These are phyloP conservation scores for Exserohilum turcica DNA, from an alignment of 2,329 filamentous ascomycete genomes.

Conservation along the genomic window DNA sequence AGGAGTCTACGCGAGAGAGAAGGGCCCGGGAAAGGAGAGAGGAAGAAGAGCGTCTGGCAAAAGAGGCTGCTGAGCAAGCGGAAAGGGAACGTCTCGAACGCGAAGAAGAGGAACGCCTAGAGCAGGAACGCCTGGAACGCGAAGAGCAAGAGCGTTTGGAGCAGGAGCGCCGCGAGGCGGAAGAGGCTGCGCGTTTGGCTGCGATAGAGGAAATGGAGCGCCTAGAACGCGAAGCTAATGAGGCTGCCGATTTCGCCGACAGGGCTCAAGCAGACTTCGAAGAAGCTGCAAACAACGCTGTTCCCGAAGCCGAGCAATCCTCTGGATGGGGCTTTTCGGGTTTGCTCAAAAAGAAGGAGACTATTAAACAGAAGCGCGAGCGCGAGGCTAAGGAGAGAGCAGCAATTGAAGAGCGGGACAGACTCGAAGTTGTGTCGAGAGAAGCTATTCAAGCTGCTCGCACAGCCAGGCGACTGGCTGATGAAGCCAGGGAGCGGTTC, in stretches of 20 bases:
- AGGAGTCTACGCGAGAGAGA: slow-evolving; percentile 40
- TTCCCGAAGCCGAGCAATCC: slow-evolving; percentile 27
- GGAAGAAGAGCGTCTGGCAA: slow-evolving; percentile 31
- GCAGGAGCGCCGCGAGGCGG: slow-evolving; percentile 14
- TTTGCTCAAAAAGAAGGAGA: slow-evolving; percentile 44
- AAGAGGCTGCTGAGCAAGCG: slow-evolving; percentile 21
- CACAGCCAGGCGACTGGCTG: slow-evolving; percentile 42
- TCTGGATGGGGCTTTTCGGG: slow-evolving; percentile 27
- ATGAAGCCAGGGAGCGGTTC: slow-evolving; percentile 38
- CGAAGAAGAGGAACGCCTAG: slow-evolving; percentile 35
- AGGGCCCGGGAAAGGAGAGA: slow-evolving; percentile 44
- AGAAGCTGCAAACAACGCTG: no score
- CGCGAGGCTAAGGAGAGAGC: slow-evolving; percentile 37
- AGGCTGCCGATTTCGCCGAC: no score
- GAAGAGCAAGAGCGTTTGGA: slow-evolving; percentile 43
- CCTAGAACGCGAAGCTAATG: no score
- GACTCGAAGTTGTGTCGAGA: slow-evolving; percentile 31
- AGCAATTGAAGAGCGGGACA: slow-evolving; percentile 37
- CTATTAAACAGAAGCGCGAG: slow-evolving; percentile 35
- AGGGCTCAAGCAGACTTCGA: no score
- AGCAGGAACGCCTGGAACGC: slow-evolving; percentile 32
- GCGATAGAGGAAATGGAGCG: slow-evolving; percentile 14
- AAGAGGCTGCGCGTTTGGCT: slow-evolving; percentile 23
- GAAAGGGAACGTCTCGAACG: slow-evolving; percentile 33
- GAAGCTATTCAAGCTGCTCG: slow-evolving; percentile 38